Base-by-base conservation (phyloP, 73 alveolate genomes). In the Paramecium octaurelia region DNA sequence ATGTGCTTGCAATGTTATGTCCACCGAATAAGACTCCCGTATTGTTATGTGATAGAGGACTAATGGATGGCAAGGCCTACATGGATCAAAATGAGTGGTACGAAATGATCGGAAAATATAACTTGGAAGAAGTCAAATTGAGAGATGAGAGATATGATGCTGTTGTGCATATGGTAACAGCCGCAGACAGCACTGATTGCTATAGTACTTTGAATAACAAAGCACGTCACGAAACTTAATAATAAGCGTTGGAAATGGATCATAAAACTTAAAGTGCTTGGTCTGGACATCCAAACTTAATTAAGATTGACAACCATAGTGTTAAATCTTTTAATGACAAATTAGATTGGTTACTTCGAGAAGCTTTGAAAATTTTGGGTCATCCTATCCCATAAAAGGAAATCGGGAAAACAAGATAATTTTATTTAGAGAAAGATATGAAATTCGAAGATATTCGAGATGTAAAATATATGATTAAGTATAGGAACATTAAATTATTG, bases 181-280 rank as follows among this genome's bases (percentile, higher is more conserved):
- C 98, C 12, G 98, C 98, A 23, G 96, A 95, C 88, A 97, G 97
- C 14, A 97, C 98, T 14, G 88, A 86, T 31, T 80, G 88, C 23
- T 94, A 58, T 84, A 94, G 92, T 70, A 40, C 93, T 16, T n/a
- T 58, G 21, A 83, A 92, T 85, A 94, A 93, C 59, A 95, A 75
- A 42, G 97, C 94, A n/a, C 93, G 98, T 80, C 95, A 95, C 54
- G 98, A 95, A 89, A 85, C 95, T 42, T 69, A 92, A 59, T 87
- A 94, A 54, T 58, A 92, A 40, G 98, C 98, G 1, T 69, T 92
- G 14, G 86, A 50, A 11, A 93, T 92, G 46, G 98, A 95, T 86
- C 54, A 50, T 60, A 94, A 87, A 59, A 58, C 93, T 18, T 85
- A 95, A 50, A 77, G 48, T 1, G 98, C 98, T 18, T 95, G 95